Evolutionary conservation across 2,329 filamentous ascomycete species (phyloP).

Genomic region (Triangularia setosa): DNA sequence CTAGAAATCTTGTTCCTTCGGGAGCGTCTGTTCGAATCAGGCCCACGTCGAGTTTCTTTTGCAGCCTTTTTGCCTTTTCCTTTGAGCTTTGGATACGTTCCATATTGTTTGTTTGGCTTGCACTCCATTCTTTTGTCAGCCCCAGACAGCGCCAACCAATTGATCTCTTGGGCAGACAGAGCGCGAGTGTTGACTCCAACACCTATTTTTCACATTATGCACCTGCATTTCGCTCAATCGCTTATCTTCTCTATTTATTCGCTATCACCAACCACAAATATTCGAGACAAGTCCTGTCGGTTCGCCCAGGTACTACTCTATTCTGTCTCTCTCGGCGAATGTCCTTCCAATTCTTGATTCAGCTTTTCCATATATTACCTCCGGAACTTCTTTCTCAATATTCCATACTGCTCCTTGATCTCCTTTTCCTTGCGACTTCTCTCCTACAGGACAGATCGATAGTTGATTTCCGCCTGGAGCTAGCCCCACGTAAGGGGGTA

Average conservation of each 20-base stretch:
- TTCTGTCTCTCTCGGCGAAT: too few relatives aligned
- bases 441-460: not conserved
- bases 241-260: too few relatives aligned
- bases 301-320: too few relatives aligned
- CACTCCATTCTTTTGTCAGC: too few relatives aligned
- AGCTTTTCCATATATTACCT: not conserved
- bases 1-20: slow-evolving; percentile 11
- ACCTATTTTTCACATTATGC: too few relatives aligned
- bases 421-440: not conserved
- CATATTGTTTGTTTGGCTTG: too few relatives aligned
- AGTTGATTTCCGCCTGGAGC: not conserved
- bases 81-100: not conserved
- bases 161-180: too few relatives aligned
- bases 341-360: not conserved
- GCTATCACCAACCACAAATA: too few relatives aligned
- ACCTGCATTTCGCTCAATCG: too few relatives aligned
- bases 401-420: not conserved
- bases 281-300: too few relatives aligned
- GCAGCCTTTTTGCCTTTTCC: not conserved
- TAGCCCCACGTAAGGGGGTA: not conserved
- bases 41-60: slow-evolving; percentile 7
- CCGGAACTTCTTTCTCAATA: not conserved
- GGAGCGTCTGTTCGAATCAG: slow-evolving; percentile 10
- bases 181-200: too few relatives aligned
- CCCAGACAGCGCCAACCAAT: too few relatives aligned